Evolutionary conservation across 805 yeast species (phyloP).

Genomic region (Kuraishia molischiana): DNA sequence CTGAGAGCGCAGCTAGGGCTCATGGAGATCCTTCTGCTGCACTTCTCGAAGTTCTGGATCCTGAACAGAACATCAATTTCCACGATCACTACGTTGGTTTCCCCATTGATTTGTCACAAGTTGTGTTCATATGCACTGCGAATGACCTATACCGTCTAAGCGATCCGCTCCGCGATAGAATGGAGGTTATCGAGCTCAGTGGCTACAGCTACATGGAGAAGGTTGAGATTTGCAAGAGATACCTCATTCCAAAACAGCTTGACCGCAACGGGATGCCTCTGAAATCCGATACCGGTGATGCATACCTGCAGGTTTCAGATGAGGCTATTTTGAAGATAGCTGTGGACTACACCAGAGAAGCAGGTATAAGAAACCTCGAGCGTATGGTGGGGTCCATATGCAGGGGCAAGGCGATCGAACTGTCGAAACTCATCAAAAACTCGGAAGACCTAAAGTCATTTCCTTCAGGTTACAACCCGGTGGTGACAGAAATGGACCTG

Average conservation of each 20-base stretch:
- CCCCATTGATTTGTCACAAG: conserved; percentile 76
- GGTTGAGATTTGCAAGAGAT: conserved; percentile 56
- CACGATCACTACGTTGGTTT: conserved; percentile 80
- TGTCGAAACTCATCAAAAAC: conserved; percentile 23
- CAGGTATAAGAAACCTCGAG: conserved; percentile 80
- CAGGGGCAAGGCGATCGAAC: conserved; percentile 74
- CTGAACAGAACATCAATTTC: conserved; percentile 74
- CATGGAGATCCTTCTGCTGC: conserved; percentile 92
- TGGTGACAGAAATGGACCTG: conserved; percentile 44
- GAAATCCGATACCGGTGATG: conserved; percentile 5
- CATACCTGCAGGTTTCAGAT: conserved; percentile 35
- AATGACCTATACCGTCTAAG: conserved; percentile 65
- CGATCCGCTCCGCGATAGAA: conserved; percentile 71
- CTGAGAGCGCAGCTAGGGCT: conserved; percentile 28
- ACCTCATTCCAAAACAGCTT: conserved; percentile 68
- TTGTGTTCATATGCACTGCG: conserved; percentile 79
- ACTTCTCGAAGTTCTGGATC: conserved; percentile 77
- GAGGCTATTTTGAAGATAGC: conserved; percentile 54
- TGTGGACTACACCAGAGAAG: conserved; percentile 66
- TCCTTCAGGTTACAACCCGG: conserved; percentile 22
- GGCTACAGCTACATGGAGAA: conserved; percentile 81
- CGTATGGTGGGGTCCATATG: conserved; percentile 68
- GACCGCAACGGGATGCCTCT: conserved; percentile 51
- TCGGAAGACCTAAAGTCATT: conserved; percentile 14
- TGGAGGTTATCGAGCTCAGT: conserved; percentile 69